A percentile compares a stretch with the other conserved stretches of the same genome.
These are phyloP conservation scores for Neurospora sp. DNA, from an alignment of 2,329 filamentous ascomycete species.

Conservation along the genomic window DNA sequence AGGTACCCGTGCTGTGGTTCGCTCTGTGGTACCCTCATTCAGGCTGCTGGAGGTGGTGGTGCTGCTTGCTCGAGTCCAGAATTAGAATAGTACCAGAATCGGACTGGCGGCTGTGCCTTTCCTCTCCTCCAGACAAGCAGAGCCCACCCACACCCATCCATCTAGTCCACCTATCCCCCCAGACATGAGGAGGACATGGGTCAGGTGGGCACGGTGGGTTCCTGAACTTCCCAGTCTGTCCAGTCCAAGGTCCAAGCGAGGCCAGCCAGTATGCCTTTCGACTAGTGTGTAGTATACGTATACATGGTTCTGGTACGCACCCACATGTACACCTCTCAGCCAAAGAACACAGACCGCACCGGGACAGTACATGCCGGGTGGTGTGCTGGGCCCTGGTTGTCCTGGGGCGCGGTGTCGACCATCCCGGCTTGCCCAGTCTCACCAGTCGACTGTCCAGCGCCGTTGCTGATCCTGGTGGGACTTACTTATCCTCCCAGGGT, in stretches of 20 bases:
- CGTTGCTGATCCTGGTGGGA: constrained; percentile 30
- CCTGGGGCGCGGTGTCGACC: constrained; percentile 12
- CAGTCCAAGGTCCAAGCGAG: constrained; percentile 34
- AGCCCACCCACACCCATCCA: constrained; percentile 24
- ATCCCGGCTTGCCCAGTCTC: constrained; percentile 25
- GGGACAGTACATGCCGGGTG: background rate
- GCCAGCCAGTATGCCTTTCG: constrained; percentile 24
- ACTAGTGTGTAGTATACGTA: background rate
- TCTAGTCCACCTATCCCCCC: constrained; percentile 24
- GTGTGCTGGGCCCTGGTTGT: background rate
- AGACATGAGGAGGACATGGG: constrained; percentile 31
- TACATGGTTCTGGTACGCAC: constrained; percentile 25
- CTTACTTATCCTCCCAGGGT: constrained; percentile 38
- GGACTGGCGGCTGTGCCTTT: constrained; percentile 27
- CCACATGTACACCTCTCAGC: constrained; percentile 5
- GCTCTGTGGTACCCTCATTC: constrained; percentile 17
- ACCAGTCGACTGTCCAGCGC: constrained; percentile 15
- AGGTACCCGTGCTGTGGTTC: constrained; percentile 13
- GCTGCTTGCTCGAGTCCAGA: constrained; percentile 21
- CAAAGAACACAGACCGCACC: background rate
- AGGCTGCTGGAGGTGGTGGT: constrained; percentile 5
- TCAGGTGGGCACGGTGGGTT: constrained; percentile 11
- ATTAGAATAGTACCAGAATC: constrained; percentile 24
- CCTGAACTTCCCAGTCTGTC: constrained; percentile 8
- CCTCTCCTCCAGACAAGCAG: constrained; percentile 15